Evolutionary conservation across 1,139 yeast species (phyloP).

Genomic region (Taphrina populina): DNA sequence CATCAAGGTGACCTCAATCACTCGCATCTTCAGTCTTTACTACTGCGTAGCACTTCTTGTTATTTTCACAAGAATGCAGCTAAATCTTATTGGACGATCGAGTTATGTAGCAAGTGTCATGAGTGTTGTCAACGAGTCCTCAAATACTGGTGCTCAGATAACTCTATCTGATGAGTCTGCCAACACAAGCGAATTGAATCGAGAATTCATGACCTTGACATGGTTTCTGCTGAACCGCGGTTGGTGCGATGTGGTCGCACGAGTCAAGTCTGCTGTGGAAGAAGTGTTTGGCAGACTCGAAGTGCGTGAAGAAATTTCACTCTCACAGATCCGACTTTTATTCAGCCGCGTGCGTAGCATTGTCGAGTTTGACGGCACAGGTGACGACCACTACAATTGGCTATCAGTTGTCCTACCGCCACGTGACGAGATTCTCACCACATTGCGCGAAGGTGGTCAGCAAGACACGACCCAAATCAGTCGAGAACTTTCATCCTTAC

Average conservation of each 20-base stretch:
- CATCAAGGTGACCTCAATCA: constrained; percentile 66
- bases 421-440: background rate
- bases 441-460: constrained; percentile 4
- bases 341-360: constrained; percentile 48
- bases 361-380: constrained; percentile 42
- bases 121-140: constrained; percentile 43
- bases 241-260: constrained; percentile 57
- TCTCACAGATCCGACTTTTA: constrained; percentile 39
- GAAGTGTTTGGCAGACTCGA: constrained; percentile 53
- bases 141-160: constrained; percentile 47
- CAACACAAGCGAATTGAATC: constrained; percentile 54
- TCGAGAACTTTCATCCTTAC: constrained; percentile 17
- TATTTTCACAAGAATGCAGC: constrained; percentile 75
- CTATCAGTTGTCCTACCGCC: constrained; percentile 21
- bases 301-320: constrained; percentile 36
- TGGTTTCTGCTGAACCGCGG: constrained; percentile 96
- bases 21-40: constrained; percentile 69
- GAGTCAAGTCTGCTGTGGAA: constrained; percentile 59
- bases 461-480: background rate
- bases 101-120: constrained; percentile 78
- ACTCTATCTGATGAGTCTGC: constrained; percentile 32
- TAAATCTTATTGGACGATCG: constrained; percentile 82
- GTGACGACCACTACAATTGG: constrained; percentile 41
- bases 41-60: constrained; percentile 70
- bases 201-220: constrained; percentile 78